Evolutionary conservation across 2,329 filamentous ascomycete genomes (phyloP).

Genomic region (Neofusicoccum parvum): DNA sequence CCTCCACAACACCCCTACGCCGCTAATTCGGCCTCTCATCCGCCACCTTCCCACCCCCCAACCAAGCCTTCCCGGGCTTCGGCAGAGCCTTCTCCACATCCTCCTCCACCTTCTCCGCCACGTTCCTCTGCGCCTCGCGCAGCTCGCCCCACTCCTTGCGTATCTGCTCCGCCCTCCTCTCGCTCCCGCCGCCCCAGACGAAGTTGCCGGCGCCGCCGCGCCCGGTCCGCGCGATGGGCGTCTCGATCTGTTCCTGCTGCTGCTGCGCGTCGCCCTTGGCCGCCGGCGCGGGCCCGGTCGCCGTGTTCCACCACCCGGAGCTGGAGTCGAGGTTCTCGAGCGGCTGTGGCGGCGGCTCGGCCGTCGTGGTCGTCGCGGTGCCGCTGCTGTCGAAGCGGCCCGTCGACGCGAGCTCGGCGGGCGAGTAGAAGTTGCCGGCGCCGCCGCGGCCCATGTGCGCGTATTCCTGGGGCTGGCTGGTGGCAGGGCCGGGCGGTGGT

Average conservation of each 20-base stretch:
- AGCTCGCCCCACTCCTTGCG: slow-evolving; percentile 29
- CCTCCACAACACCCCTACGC: no score
- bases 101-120: slow-evolving; percentile 42
- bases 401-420: slow-evolving; percentile 40
- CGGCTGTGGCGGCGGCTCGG: slow-evolving; percentile 5
- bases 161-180: slow-evolving; percentile 5
- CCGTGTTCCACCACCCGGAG: slow-evolving; percentile 12
- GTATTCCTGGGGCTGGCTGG: slow-evolving; percentile 37
- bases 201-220: slow-evolving; percentile 53
- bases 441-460: slow-evolving; percentile 50
- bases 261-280: slow-evolving; percentile 21
- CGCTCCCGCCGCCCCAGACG: slow-evolving; percentile 33
- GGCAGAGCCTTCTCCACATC: slow-evolving; percentile 44
- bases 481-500: slow-evolving; percentile 24
- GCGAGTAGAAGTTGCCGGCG: slow-evolving; percentile 51
- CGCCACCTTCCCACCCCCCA: background rate
- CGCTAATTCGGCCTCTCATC: no score
- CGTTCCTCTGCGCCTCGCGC: slow-evolving; percentile 27
- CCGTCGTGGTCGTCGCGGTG: background rate
- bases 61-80: slow-evolving; percentile 40
- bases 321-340: slow-evolving; percentile 22
- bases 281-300: background rate
- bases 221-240: slow-evolving; percentile 40
- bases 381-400: slow-evolving; percentile 38
- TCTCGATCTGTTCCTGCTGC: slow-evolving; percentile 32